Conservation (phyloP, 2,329 filamentous ascomycete species). For the Geosmithia putterillii region DNA sequence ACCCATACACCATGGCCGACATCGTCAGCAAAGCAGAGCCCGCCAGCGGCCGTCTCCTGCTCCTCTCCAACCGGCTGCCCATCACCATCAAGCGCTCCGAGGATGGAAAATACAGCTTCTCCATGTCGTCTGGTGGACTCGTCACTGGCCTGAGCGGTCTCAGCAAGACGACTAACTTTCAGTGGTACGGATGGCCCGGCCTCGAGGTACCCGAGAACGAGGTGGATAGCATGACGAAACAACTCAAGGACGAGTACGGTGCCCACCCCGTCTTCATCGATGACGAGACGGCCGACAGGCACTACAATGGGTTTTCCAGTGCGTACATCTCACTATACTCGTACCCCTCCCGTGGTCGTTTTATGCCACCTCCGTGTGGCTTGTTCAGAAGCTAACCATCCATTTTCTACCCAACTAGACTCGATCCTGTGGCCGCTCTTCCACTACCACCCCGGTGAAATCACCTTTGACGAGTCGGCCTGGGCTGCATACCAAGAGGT, state of each 20-base stretch:
- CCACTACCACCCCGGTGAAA: conserved; percentile 97
- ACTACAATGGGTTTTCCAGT: conserved; percentile 99
- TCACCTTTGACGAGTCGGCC: conserved; percentile 90
- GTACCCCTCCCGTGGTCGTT: background rate
- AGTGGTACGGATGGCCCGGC: conserved; percentile 98
- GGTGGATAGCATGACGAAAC: conserved; percentile 58
- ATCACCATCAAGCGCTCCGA: conserved; percentile 93
- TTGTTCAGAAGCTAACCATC: background rate
- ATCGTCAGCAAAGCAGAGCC: conserved; percentile 19
- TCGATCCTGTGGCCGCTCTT: conserved; percentile 98
- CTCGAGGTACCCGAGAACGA: conserved; percentile 83
- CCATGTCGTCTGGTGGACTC: conserved; percentile 92
- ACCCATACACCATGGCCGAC: conserved; percentile 18
- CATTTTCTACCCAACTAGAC: conserved; percentile 49
- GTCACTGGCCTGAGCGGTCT: conserved; percentile 88
- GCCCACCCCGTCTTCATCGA: conserved; percentile 89
- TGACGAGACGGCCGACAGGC: conserved; percentile 83
- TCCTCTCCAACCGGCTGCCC: conserved; percentile 88
- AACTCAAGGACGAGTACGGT: conserved; percentile 76
- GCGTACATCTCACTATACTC: no score
- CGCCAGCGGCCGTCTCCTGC: conserved; percentile 48
- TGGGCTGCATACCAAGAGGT: conserved; percentile 92
- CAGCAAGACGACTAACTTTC: conserved; percentile 84
- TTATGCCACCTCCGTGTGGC: background rate
- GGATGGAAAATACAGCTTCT: conserved; percentile 84